Percentiles rank a stretch among this genome's conserved stretches.
These are phyloP conservation scores for Termitomyces sp. DNA, from an alignment of 768 basidiomycete genomes.

Conservation along the genomic window DNA sequence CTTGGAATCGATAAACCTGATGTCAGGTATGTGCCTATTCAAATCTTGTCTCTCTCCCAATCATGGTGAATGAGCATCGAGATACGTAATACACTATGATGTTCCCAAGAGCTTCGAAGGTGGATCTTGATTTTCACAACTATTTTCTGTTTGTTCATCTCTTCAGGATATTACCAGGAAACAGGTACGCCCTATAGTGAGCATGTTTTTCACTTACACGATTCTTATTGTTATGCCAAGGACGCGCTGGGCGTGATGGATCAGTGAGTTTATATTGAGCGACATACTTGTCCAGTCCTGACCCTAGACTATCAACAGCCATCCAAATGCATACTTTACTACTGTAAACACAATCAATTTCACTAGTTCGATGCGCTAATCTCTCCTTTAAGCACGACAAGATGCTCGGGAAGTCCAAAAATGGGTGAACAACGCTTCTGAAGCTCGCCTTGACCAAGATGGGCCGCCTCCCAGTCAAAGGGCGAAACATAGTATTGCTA, in stretches of 20 bases:
- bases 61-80: slow-evolving; percentile 10
- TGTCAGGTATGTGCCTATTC: slow-evolving; percentile 45
- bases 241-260: slow-evolving; percentile 79
- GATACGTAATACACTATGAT: slow-evolving; percentile 82
- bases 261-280: slow-evolving; percentile 37
- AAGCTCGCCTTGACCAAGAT: slow-evolving; percentile 43
- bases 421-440: slow-evolving; percentile 45
- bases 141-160: slow-evolving; percentile 1
- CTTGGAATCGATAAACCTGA: slow-evolving; percentile 85
- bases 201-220: not conserved
- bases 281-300: not conserved
- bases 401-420: slow-evolving; percentile 56
- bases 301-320: slow-evolving; percentile 42
- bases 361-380: not conserved
- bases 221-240: slow-evolving; percentile 29
- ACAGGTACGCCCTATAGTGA: slow-evolving; percentile 53
- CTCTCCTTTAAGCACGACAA: slow-evolving; percentile 59
- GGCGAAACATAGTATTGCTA: slow-evolving; percentile 57
- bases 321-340: slow-evolving; percentile 79
- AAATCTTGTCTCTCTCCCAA: not conserved
- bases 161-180: slow-evolving; percentile 80
- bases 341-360: slow-evolving; percentile 46
- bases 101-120: slow-evolving; percentile 84
- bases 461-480: slow-evolving; percentile 67
- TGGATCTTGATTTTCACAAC: slow-evolving; percentile 19